Percentiles rank a stretch among this genome's conserved stretches.
Conservation (phyloP, 2,329 filamentous ascomycete genomes). For the Fusarium ambrosium region DNA sequence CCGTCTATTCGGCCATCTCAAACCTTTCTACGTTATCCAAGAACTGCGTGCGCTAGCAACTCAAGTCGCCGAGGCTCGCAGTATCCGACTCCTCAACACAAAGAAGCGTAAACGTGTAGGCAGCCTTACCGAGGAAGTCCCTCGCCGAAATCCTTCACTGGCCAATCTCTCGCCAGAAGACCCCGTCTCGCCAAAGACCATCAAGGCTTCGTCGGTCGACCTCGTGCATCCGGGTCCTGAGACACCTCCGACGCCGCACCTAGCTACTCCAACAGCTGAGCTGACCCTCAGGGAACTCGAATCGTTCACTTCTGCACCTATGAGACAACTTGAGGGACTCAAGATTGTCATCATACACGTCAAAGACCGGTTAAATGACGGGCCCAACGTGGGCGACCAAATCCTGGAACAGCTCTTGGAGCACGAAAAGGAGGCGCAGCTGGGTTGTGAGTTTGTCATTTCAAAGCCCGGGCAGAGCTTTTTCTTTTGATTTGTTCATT, state of each 20-base stretch:
- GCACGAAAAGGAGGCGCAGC: constrained; percentile 72
- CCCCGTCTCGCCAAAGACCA: constrained; percentile 66
- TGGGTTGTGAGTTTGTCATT: constrained; percentile 86
- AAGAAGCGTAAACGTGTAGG: constrained; percentile 76
- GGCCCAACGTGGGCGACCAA: constrained; percentile 70
- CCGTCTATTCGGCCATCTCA: constrained; percentile 88
- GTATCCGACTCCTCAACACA: constrained; percentile 53
- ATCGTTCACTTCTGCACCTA: constrained; percentile 35
- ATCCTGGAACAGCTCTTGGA: constrained; percentile 79
- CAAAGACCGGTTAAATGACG: constrained; percentile 87
- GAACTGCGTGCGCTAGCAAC: constrained; percentile 81
- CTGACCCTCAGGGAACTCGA: constrained; percentile 58
- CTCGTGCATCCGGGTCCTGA: constrained; percentile 42
- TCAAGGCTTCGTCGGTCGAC: constrained; percentile 46
- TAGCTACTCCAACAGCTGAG: constrained; percentile 63
- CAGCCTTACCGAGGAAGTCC: constrained; percentile 40
- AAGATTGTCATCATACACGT: constrained; percentile 92
- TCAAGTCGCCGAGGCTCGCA: constrained; percentile 72
- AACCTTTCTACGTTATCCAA: constrained; percentile 83
- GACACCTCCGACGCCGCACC: constrained; percentile 61
- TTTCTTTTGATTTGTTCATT: constrained; percentile 56
- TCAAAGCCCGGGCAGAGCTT: constrained; percentile 75
- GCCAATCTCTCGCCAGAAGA: constrained; percentile 53
- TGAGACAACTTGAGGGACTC: constrained; percentile 75
- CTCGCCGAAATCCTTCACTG: constrained; percentile 40